Base-by-base conservation (phyloP, 345 rosid genomes). In the Bruguiera gymnorhiza region DNA sequence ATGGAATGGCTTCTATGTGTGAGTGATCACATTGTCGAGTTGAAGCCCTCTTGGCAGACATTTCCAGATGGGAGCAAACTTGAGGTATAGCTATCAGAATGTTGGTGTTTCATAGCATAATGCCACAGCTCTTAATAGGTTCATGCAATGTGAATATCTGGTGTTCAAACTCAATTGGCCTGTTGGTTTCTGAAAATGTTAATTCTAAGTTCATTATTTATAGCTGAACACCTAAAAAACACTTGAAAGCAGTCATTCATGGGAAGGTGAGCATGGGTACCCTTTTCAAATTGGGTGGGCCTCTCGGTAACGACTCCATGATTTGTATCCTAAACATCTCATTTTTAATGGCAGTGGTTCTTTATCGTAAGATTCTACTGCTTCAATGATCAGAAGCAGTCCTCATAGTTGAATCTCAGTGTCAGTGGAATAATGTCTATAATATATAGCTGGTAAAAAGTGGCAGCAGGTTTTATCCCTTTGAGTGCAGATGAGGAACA, bases 1-100 rank as follows among this genome's bases (percentile, higher is more conserved):
- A 92, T 96, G 96, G 89, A 89, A 67, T 96, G 98, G 96, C 85
- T 96, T 68, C 93, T 96, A 52, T 82, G 87, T 67, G 98, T 92
- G 48, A 89, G 98, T 67, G 93, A 92, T 78, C 97, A 92, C 84
- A 90, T 96, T 65, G 98, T 96, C 5, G 98, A 96, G 86, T 81
- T 96, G 86, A 85, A 83, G 34, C 99, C 99, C 0, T 82, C 93
- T 62, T 92, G 93, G 97, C 99, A 96, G 80, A 90, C 93, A 9
- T 96, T 96, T 73, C 94, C 99, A 0, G 99, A 92, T 73, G 98
- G 97, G 67, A 86, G 81, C 84, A 89, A 92, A 83, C 93, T 90
- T n/a, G 99, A 96, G 96, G 99, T 96, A 85, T 15, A 5, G 37
- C 61, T 72, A 24, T 24, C 50, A 3, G 20, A 32, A 15, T 16